Evolutionary conservation across 1,284 basidiomycete species (phyloP).

Genomic region (Fomitopsis betulina): DNA sequence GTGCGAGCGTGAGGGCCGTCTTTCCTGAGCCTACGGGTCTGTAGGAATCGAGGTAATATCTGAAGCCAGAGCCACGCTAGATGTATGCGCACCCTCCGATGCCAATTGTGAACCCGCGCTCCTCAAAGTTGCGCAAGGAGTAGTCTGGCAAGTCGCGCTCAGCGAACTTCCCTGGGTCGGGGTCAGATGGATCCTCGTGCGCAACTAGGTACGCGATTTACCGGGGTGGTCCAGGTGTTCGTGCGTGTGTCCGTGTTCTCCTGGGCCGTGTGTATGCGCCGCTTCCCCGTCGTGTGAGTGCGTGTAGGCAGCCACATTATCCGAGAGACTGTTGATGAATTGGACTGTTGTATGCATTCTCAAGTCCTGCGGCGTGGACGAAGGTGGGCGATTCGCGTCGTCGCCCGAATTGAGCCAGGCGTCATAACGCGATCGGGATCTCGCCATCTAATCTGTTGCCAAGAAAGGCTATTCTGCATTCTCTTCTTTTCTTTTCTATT

Average conservation of each 20-base stretch:
- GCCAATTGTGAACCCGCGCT: slow-evolving; percentile 94
- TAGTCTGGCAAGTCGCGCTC: slow-evolving; percentile 94
- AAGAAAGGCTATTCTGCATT: too few species aligned
- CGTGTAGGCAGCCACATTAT: slow-evolving; percentile 32
- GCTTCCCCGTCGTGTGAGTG: slow-evolving; percentile 42
- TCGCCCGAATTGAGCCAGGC: too few species aligned
- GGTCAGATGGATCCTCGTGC: neutral
- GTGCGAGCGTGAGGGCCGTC: slow-evolving; percentile 89
- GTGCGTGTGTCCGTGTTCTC: slow-evolving; percentile 88
- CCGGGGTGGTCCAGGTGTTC: slow-evolving; percentile 87
- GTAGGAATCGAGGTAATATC: neutral
- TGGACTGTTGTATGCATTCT: slow-evolving; percentile 37
- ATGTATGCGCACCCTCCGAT: slow-evolving; percentile 77
- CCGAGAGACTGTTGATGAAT: slow-evolving; percentile 64
- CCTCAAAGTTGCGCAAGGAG: slow-evolving; percentile 78
- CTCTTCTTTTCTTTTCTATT: too few species aligned
- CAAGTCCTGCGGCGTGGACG: neutral
- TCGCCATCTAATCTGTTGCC: neutral
- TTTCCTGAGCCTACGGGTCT: slow-evolving; percentile 98
- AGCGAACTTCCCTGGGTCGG: slow-evolving; percentile 73
- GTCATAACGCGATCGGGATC: neutral
- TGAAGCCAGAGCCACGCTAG: neutral
- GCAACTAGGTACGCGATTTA: slow-evolving; percentile 27
- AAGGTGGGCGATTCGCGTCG: neutral
- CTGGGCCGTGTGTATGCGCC: slow-evolving; percentile 44